Evolutionary conservation across 176 grass and related monocot genomes (phyloP).

Genomic region (Musa itinerans): DNA sequence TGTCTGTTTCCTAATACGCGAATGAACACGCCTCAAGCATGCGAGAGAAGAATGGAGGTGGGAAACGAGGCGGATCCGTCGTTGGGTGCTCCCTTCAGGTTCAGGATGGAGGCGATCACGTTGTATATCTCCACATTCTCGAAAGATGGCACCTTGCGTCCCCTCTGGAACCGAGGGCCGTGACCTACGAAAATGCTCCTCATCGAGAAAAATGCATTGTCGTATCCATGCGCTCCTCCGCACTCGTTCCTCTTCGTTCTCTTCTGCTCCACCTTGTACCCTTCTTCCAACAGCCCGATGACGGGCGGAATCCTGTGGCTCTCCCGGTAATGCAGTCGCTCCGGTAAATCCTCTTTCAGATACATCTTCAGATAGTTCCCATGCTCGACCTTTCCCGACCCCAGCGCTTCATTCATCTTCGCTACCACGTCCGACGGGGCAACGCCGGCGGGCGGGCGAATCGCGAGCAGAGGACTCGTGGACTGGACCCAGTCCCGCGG

Average conservation of each 20-base stretch:
- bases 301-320: conserved; percentile 80
- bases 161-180: conserved; percentile 61
- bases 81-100: conserved; percentile 59
- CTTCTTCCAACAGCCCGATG: conserved; percentile 66
- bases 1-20: not conserved
- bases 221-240: conserved; percentile 78
- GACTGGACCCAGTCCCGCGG: conserved; percentile 56
- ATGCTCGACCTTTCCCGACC: conserved; percentile 67
- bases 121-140: conserved; percentile 92
- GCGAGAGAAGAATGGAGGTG: conserved; percentile 45
- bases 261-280: conserved; percentile 67
- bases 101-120: conserved; percentile 63
- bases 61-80: conserved; percentile 74
- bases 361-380: conserved; percentile 60
- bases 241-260: conserved; percentile 37
- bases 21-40: conserved; percentile 21
- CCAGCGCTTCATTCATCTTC: conserved; percentile 85
- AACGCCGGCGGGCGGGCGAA: conserved; percentile 45
- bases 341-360: conserved; percentile 78
- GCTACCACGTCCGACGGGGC: conserved; percentile 42
- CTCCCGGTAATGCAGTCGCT: conserved; percentile 49
- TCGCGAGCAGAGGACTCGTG: conserved; percentile 54
- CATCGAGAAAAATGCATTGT: conserved; percentile 90
- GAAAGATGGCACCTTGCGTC: conserved; percentile 65
- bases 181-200: conserved; percentile 69